Conservation (phyloP, 768 basidiomycete species). For the Leccinum longicurvipes region DNA sequence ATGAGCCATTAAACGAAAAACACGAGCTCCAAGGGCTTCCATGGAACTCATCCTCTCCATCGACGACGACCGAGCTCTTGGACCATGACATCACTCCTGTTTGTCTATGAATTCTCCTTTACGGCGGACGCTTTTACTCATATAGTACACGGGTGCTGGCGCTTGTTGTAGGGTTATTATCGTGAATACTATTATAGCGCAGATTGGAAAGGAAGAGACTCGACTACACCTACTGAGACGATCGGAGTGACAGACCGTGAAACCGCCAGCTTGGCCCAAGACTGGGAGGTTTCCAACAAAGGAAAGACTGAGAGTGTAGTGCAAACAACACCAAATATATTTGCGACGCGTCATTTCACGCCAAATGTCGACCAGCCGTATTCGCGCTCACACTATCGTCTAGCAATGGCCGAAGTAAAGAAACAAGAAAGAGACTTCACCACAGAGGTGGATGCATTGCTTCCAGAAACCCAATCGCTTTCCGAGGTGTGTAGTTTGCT, state of each 20-base stretch:
- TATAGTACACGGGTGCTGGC: conserved; percentile 45
- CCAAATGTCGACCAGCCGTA: conserved; percentile 33
- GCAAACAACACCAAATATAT: conserved; percentile 45
- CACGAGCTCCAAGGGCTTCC: conserved; percentile 26
- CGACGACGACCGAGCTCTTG: conserved; percentile 25
- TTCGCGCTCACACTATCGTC: conserved; percentile 38
- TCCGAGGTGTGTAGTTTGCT: conserved; percentile 57
- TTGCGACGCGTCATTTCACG: conserved; percentile 60
- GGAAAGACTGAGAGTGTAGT: conserved; percentile 6
- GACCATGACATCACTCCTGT: conserved; percentile 41
- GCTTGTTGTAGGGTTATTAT: conserved; percentile 43
- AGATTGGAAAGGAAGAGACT: conserved; percentile 25
- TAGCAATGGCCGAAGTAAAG: conserved; percentile 74
- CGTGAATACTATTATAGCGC: conserved; percentile 37
- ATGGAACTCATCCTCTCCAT: conserved; percentile 23
- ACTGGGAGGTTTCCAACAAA: conserved; percentile 20
- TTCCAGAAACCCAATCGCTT: conserved; percentile 64
- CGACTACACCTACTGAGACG: conserved; percentile 30
- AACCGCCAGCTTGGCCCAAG: too few relatives aligned
- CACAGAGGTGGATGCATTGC: conserved; percentile 70
- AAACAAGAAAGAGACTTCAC: conserved; percentile 88
- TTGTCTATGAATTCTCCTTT: conserved; percentile 47
- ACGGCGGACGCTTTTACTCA: conserved; percentile 38
- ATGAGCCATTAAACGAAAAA: conserved; percentile 29
- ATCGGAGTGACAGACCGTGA: conserved; percentile 3